These are phyloP conservation scores for Talinum fruticosum DNA, from an alignment of 148 eudicot genomes.

Conservation along the genomic window DNA sequence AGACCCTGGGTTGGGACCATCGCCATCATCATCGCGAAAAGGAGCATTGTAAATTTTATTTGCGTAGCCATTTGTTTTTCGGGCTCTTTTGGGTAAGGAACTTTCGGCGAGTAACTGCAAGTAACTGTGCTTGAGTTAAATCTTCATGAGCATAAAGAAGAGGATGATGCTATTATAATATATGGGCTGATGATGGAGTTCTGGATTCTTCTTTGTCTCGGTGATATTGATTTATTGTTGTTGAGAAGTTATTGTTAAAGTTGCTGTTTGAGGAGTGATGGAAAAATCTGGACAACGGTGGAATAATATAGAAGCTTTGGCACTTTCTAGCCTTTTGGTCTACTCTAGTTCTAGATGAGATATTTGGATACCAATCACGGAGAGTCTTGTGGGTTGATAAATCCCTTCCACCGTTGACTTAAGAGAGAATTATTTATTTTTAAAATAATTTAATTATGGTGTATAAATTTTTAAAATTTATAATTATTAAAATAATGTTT, in stretches of 20 bases:
- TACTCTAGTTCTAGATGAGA: too few species aligned
- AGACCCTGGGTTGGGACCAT: constrained; percentile 15
- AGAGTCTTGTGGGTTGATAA: too few species aligned
- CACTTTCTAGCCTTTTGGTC: too few species aligned
- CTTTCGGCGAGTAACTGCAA: too few species aligned
- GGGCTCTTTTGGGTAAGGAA: neutral
- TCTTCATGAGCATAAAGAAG: neutral
- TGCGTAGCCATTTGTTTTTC: neutral
- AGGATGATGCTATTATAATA: neutral
- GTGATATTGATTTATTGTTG: neutral
- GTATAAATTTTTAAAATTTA: too few species aligned
- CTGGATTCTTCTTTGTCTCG: constrained; percentile 5
- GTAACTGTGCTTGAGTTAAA: neutral
- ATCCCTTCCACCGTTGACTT: too few species aligned
- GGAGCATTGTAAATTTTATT: neutral
- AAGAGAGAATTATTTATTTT: too few species aligned
- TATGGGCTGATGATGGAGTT: neutral
- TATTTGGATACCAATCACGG: too few species aligned
- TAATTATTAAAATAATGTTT: too few species aligned
- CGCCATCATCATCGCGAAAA: neutral
- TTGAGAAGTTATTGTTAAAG: neutral
- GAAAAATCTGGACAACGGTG: neutral
- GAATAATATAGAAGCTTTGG: neutral
- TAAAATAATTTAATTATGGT: too few species aligned
- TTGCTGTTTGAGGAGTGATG: neutral